Percentiles rank a stretch among this genome's conserved stretches.
These are phyloP conservation scores for Dactylellina drechsleri DNA, from an alignment of 2,329 filamentous ascomycete genomes.

Conservation along the genomic window DNA sequence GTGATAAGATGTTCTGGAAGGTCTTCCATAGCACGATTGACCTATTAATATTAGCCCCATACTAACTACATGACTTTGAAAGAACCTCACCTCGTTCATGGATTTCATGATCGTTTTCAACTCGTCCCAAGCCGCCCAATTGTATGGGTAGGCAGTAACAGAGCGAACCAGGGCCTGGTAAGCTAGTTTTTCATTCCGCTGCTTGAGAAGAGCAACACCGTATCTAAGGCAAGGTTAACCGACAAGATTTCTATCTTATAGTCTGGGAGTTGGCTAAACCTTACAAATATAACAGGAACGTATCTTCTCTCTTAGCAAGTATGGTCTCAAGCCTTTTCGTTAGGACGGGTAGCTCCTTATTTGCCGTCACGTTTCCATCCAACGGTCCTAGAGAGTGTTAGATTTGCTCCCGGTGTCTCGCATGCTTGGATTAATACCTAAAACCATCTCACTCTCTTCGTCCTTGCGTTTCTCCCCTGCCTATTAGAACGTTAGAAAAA, in stretches of 20 bases:
- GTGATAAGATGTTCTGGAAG: constrained; percentile 91
- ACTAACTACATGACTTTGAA: background rate
- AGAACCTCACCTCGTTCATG: constrained; percentile 77
- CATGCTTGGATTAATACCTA: constrained; percentile 62
- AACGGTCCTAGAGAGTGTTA: constrained; percentile 72
- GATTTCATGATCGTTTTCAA: constrained; percentile 81
- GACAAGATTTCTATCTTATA: background rate
- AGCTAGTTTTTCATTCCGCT: constrained; percentile 87
- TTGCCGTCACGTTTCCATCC: constrained; percentile 83
- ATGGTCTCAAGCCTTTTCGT: constrained; percentile 81
- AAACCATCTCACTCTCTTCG: constrained; percentile 96
- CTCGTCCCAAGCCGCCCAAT: constrained; percentile 97
- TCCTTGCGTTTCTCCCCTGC: constrained; percentile 95
- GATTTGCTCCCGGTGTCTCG: background rate
- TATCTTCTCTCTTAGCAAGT: constrained; percentile 73
- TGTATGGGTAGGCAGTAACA: constrained; percentile 89
- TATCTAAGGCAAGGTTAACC: constrained; percentile 65
- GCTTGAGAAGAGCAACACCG: constrained; percentile 86
- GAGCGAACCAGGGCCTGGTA: constrained; percentile 87
- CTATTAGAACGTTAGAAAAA: constrained; percentile 13
- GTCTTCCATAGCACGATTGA: constrained; percentile 75
- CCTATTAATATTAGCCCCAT: constrained; percentile 63
- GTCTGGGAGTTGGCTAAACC: background rate
- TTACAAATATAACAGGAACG: constrained; percentile 58
- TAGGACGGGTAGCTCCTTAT: constrained; percentile 83